Evolutionary conservation across 2,329 filamentous ascomycete genomes (phyloP), one percentile per base, ranked within the genome.

Genomic region (Chaetomium sp.): DNA sequence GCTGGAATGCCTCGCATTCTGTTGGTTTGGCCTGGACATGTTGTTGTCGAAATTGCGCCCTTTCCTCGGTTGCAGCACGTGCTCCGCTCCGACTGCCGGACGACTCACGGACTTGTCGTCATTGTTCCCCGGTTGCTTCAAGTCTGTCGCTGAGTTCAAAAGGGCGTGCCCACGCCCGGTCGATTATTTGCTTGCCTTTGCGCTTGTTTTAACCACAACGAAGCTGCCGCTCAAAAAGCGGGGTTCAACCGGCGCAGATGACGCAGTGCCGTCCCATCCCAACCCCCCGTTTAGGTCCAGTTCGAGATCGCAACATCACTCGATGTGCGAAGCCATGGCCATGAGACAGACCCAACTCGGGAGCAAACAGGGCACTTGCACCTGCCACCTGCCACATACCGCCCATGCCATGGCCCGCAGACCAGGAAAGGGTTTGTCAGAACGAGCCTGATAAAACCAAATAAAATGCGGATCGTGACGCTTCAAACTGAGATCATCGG

Each of bases 1-100:
- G 49, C 57, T 54, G 57, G 47, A 62, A 51, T 51, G 66, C 66
- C 66, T 68, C 57, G 59, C 55, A 55, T 25, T 21, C 35, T 23
- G 38, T 35, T 42, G 13, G 19, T 60, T 29, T n/a, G 23, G 51
- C 49, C 19, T 31, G 27, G 27, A 31, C 16, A 16, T 33, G 49
- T 53, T 49, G 55, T 35, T 16, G 35, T 57, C 38, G 38, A 38
- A 21, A 23, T 29, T 19, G 50, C 50, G 12, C 13, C 38, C 38
- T 31, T 27, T 53, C 27, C 27, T 53, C 27, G 12, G 50, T 53
- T 27, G 50, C 8, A 19, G 13, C 25, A 27, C 27, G 50, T 53
- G 23, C 50, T 23, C 50, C 21, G 38, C 19, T 16, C 50, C 21
- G 38, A 3, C 35, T 13, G 13, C 38, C 38, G 38, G 38, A 42